Percentiles rank a stretch among this genome's conserved stretches.
These are phyloP conservation scores for Tuber brumale DNA, from an alignment of 495 filamentous ascomycete species.

Conservation along the genomic window DNA sequence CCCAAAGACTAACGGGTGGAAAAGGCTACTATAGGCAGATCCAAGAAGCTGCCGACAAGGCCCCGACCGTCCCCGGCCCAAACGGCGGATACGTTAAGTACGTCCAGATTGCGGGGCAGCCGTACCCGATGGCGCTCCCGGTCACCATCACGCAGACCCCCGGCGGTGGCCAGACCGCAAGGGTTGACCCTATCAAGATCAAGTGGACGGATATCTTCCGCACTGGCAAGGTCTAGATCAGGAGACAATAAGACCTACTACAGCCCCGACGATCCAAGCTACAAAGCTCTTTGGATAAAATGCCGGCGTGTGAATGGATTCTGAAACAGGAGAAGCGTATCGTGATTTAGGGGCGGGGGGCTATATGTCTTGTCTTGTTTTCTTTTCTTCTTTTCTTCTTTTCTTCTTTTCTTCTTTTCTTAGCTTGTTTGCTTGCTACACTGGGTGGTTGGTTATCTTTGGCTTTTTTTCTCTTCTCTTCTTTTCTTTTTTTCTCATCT, in stretches of 20 bases:
- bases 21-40: conserved; percentile 40
- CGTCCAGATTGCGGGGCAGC: conserved; percentile 39
- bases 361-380: not conserved
- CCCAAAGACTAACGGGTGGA: not conserved
- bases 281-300: not conserved
- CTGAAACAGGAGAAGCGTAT: not conserved
- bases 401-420: not conserved
- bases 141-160: conserved; percentile 39
- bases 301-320: not conserved
- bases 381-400: not conserved
- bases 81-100: conserved; percentile 36
- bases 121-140: conserved; percentile 37
- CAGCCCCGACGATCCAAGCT: not conserved
- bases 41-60: conserved; percentile 39
- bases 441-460: not conserved
- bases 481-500: not conserved
- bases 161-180: conserved; percentile 37
- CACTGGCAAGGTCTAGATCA: conserved; percentile 21
- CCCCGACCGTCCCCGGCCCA: conserved; percentile 24
- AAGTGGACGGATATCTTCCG: conserved; percentile 40
- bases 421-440: not conserved
- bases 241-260: not conserved
- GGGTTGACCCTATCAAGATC: conserved; percentile 39
- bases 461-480: not conserved
- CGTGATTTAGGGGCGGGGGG: not conserved